Conservation (phyloP, 176 grass and related monocot genomes). For the Triticum timopheevii region DNA sequence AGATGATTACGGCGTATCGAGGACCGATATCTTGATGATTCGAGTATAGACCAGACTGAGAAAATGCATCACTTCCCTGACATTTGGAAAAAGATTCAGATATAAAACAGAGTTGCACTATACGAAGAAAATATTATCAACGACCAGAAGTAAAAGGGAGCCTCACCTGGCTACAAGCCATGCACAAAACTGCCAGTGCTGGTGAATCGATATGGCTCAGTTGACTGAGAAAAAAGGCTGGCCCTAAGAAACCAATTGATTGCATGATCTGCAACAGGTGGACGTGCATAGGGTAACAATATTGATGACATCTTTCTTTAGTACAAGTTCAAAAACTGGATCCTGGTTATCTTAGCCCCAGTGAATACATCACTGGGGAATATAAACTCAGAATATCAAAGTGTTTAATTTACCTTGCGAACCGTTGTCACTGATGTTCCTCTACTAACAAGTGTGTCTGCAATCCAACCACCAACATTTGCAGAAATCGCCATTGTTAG, state of each 20-base stretch:
- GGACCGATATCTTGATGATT: slow-evolving; percentile 98
- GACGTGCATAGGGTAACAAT: not conserved
- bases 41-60: slow-evolving; percentile 92
- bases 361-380: not conserved
- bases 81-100: slow-evolving; percentile 8
- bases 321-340: not conserved
- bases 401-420: slow-evolving; percentile 63
- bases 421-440: slow-evolving; percentile 87
- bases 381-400: not conserved
- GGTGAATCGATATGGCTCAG: slow-evolving; percentile 88
- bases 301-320: slow-evolving; percentile 15
- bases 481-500: slow-evolving; percentile 92
- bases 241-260: slow-evolving; percentile 97
- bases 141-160: slow-evolving; percentile 23
- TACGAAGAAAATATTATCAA: not conserved
- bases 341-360: not conserved
- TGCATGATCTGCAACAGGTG: slow-evolving; percentile 85
- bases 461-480: slow-evolving; percentile 98
- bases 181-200: slow-evolving; percentile 86
- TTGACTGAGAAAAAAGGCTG: slow-evolving; percentile 96
- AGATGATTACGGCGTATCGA: slow-evolving; percentile 69
- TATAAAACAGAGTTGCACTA: not conserved
- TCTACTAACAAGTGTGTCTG: slow-evolving; percentile 96
- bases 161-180: slow-evolving; percentile 94
- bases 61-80: slow-evolving; percentile 95